A percentile compares a stretch with the other conserved stretches of the same genome.
Conservation (phyloP, 768 basidiomycete species). For the Leccinum boreale region DNA sequence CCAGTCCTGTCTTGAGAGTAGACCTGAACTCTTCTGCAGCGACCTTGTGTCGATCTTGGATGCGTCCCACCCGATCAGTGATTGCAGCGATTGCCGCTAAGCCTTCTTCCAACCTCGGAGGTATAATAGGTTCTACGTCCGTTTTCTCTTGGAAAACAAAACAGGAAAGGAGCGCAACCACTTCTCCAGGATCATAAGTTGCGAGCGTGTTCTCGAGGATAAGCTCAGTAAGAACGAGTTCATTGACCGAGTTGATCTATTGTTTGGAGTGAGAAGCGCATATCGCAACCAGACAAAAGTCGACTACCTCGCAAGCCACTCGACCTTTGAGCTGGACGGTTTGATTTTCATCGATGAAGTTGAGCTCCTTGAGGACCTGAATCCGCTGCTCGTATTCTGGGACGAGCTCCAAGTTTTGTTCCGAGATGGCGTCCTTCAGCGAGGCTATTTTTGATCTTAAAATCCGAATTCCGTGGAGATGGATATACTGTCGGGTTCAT, state of each 20-base stretch:
- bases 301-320: constrained; percentile 90
- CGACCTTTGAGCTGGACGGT: constrained; percentile 95
- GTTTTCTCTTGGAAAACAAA: constrained; percentile 99
- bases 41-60: constrained; percentile 82
- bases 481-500: constrained; percentile 55
- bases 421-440: constrained; percentile 85
- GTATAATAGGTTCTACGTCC: constrained; percentile 79
- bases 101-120: constrained; percentile 77
- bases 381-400: constrained; percentile 97
- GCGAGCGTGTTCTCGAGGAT: constrained; percentile 95
- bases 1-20: constrained; percentile 83
- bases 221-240: constrained; percentile 93
- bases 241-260: constrained; percentile 98
- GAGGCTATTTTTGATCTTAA: constrained; percentile 70
- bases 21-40: constrained; percentile 74
- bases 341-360: constrained; percentile 93
- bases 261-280: background rate
- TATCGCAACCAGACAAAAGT: background rate
- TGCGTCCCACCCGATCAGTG: constrained; percentile 69
- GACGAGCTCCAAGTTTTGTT: constrained; percentile 93
- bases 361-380: constrained; percentile 83
- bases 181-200: constrained; percentile 89
- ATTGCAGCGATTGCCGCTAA: constrained; percentile 75
- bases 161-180: constrained; percentile 91
- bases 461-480: constrained; percentile 71